phyloP scores from a whole-genome alignment of 2,329 filamentous ascomycete species.

The Xylaria arbuscula region DNA sequence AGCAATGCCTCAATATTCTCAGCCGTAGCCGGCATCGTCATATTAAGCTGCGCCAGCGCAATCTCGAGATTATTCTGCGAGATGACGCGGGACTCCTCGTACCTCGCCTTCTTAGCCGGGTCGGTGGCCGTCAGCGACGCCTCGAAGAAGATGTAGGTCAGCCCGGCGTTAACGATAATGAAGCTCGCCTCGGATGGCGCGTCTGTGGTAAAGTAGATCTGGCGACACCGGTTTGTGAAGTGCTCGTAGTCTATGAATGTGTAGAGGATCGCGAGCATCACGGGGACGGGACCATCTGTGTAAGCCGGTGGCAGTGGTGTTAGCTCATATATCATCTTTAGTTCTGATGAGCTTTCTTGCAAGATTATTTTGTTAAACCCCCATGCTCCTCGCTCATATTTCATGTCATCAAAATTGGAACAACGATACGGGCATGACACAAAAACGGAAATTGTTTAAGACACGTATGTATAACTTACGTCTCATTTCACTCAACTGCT shows the following conservation, averaged over 20 bases:
- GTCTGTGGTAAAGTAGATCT: slow-evolving; percentile 62
- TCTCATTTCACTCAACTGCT: slow-evolving; percentile 61
- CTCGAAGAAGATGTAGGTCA: slow-evolving; percentile 51
- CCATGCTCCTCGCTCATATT: neutral
- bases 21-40: slow-evolving; percentile 59
- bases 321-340: neutral
- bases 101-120: slow-evolving; percentile 43
- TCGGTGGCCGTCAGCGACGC: slow-evolving; percentile 41
- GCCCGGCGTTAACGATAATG: slow-evolving; percentile 52
- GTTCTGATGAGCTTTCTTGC: neutral
- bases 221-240: slow-evolving; percentile 62
- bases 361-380: neutral
- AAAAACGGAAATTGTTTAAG: no score
- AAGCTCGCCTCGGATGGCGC: slow-evolving; percentile 63
- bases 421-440: neutral
- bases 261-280: slow-evolving; percentile 63
- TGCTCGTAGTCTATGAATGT: slow-evolving; percentile 61
- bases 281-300: slow-evolving; percentile 57
- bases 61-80: slow-evolving; percentile 50
- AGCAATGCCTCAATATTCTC: slow-evolving; percentile 62
- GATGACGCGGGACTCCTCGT: slow-evolving; percentile 45
- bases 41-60: slow-evolving; percentile 53
- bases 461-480: slow-evolving; percentile 52
- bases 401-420: neutral
- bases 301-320: slow-evolving; percentile 7